Percentiles rank a stretch among this genome's conserved stretches.
Evolutionary conservation across 2,329 filamentous ascomycete species (phyloP).

Genomic region (Chrysoporthe austroafricana): DNA sequence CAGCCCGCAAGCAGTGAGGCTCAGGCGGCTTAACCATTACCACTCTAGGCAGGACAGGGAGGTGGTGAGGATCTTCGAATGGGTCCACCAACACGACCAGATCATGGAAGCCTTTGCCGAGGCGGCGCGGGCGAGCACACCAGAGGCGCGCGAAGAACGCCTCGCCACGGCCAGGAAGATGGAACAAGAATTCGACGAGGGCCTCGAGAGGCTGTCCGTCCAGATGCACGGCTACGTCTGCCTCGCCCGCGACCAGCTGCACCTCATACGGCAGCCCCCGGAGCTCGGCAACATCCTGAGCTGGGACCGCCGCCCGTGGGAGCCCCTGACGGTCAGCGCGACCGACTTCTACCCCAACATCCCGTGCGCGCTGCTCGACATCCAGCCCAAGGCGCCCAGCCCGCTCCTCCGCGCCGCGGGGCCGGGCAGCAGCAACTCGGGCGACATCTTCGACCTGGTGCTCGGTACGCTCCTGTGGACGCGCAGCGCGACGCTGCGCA

Average conservation of each 20-base stretch:
- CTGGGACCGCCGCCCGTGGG: constrained; percentile 73
- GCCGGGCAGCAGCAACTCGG: constrained; percentile 43
- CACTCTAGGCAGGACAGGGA: constrained; percentile 27
- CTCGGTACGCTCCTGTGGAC: constrained; percentile 44
- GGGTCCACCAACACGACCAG: constrained; percentile 41
- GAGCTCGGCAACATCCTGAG: constrained; percentile 56
- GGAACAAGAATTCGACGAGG: constrained; percentile 32
- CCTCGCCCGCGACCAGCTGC: constrained; percentile 54
- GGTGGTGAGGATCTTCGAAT: constrained; percentile 28
- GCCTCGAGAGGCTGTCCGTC: constrained; percentile 40
- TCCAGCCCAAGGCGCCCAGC: constrained; percentile 62
- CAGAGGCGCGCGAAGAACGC: not conserved
- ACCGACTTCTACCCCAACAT: constrained; percentile 71
- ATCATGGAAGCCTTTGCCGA: constrained; percentile 30
- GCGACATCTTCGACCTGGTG: constrained; percentile 59
- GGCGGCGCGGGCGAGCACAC: not conserved
- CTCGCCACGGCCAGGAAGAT: constrained; percentile 27
- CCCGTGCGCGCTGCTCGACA: constrained; percentile 64
- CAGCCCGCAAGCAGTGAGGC: constrained; percentile 12
- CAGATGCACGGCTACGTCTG: constrained; percentile 39
- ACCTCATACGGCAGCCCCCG: constrained; percentile 52
- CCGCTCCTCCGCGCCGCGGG: constrained; percentile 53
- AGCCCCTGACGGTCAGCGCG: constrained; percentile 63
- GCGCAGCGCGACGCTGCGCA: constrained; percentile 32
- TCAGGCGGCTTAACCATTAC: constrained; percentile 28